Evolutionary conservation across 306 rosid genomes (phyloP), one percentile per base, ranked within the genome.

Genomic region (Corylus americana): DNA sequence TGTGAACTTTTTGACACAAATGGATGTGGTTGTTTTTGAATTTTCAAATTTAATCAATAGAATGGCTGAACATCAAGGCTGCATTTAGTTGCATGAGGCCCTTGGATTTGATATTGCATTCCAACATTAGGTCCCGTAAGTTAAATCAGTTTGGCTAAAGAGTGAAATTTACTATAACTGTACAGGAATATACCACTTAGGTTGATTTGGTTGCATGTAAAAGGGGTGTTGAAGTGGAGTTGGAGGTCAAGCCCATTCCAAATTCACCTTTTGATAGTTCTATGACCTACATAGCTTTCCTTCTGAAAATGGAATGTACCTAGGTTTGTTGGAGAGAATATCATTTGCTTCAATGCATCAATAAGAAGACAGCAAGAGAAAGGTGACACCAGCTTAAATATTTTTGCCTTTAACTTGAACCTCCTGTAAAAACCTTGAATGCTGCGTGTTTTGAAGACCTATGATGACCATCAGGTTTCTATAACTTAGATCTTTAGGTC

Each of bases 401-500:
- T 6, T 64, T 17, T 7, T 18, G 1, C 13, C 49, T 68, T 68
- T 42, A 39, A 68, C 42, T 68, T 68, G 29, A 68, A 17, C 51
- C 51, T 42, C 51, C 48, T 35, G 29, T 39, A 44, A 18, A 68
- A 18, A 68, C 50, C 31, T 42, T 68, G 51, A 20, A 10, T 45
- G 2, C 72, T 16, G 66, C 29, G 51, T 68, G 50, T 42, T 14
- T 35, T 31, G 70, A 35, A 1, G 0, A n/a, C 29, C 13, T 39
- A 67, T 44, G 50, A 42, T 18, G 72, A 68, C 25, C 3, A 68
- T 68, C 51, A 18, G 72, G 0, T 11, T n/a, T 31, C 69, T 42
- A 20, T 68, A 44, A 63, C 70, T 39, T 68, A 39, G 72, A 68
- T 39, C 72, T 42, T 68, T 48, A 39, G 27, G 48, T 67, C 14